Evolutionary conservation across 202 grass and related monocot genomes (phyloP), one percentile per base, ranked within the genome.

Genomic region (Zoysia matrella): DNA sequence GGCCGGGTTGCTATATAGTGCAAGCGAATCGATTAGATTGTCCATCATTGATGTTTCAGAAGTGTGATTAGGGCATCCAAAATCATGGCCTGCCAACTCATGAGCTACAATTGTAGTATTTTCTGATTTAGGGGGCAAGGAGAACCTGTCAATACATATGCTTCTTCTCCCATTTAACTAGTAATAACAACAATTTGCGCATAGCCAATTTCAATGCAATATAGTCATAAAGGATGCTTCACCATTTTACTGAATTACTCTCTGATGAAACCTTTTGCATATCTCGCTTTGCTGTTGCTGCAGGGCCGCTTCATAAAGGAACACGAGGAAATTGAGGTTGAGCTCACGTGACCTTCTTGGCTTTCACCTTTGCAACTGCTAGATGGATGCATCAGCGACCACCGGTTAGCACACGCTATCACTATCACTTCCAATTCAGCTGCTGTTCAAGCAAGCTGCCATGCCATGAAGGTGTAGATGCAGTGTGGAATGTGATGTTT

Each of bases 251-350:
- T 46, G n/a, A 49, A 53, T 54, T 54, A 1, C 64, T 47, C 48
- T 56, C 66, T 88, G 22, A 85, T 60, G 8, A 65, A 42, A 51
- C 7, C 12, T 43, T 47, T 36, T 36, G 9, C 57, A 3, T 53
- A 62, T 73, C 64, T 89, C 62, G 47, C 3, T 53, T 85, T 83
- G 49, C 11, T 30, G 42, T 5, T 18, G 53, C 53, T 73, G 80
- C 86, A 97, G 94, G 94, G 94, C 13, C 92, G 94, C 71, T 97
- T 97, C 85, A 84, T 97, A 72, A 97, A 75, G 82, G 86, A 78
- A 3, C 65, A 83, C 0, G 74, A 61, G 3, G 68, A 65, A 73
- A 50, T 49, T 11, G 47, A 79, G 15, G 79, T 89, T 18, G 67
- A 16, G 61, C 78, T 18, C 42, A 13, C 69, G 8, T 68, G 79